phyloP scores from a whole-genome alignment of 106 monocot species.

The Posidonia australis region DNA sequence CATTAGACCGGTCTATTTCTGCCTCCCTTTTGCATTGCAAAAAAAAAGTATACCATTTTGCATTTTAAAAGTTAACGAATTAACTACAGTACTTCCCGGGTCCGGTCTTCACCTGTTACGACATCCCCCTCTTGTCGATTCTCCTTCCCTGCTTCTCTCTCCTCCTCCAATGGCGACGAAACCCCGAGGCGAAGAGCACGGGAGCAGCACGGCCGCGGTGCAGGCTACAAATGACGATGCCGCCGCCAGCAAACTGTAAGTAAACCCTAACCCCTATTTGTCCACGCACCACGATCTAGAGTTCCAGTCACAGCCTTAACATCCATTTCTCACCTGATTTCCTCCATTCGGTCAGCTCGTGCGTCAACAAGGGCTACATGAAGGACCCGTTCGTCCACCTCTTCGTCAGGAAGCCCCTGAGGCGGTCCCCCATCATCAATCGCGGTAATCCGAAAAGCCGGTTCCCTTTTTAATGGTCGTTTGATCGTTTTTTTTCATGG shows the following conservation, averaged over 20 bases:
- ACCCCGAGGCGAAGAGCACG: background rate
- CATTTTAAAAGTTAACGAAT: too few relatives aligned
- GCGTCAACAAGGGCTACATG: slow-evolving; percentile 93
- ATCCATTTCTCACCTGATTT: background rate
- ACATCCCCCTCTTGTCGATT: too few relatives aligned
- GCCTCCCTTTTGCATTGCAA: too few relatives aligned
- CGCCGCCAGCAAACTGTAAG: slow-evolving; percentile 89
- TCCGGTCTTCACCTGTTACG: too few relatives aligned
- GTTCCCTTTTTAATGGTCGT: background rate
- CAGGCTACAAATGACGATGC: slow-evolving; percentile 99
- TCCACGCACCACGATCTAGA: background rate
- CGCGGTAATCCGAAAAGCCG: slow-evolving; percentile 38
- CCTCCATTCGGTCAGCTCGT: slow-evolving; percentile 39
- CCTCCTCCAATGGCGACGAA: slow-evolving; percentile 8
- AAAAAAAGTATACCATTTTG: too few relatives aligned
- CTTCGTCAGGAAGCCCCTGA: slow-evolving; percentile 66
- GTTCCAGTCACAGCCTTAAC: background rate
- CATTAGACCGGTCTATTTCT: too few relatives aligned
- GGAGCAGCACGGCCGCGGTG: slow-evolving; percentile 62
- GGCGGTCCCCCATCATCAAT: slow-evolving; percentile 91
- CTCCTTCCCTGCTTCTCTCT: background rate
- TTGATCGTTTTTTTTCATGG: background rate
- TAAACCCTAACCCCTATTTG: background rate
- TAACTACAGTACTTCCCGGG: too few relatives aligned
- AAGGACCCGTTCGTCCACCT: slow-evolving; percentile 85